phyloP scores from a whole-genome alignment of 352 stramenopile species.

The Phytopythium delawarense region DNA sequence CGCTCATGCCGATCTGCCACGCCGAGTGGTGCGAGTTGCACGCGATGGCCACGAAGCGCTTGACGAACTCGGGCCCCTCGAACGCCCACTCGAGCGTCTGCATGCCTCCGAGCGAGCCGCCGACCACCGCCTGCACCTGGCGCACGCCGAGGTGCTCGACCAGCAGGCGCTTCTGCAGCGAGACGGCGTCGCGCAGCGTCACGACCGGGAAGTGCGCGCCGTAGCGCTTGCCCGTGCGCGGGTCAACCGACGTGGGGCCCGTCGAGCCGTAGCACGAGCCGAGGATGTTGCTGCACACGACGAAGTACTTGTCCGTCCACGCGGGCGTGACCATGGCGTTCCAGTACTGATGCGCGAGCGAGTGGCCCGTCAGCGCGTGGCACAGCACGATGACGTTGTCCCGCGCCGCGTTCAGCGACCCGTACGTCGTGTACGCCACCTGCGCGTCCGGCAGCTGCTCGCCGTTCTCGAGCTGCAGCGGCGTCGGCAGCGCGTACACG shows the following conservation, averaged over 20 bases:
- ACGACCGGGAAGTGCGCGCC: slow-evolving; percentile 89
- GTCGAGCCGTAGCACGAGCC: slow-evolving; percentile 95
- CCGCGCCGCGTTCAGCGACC: slow-evolving; percentile 75
- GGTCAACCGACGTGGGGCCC: slow-evolving; percentile 80
- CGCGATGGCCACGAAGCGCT: slow-evolving; percentile 91
- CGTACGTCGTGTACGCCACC: slow-evolving; percentile 95
- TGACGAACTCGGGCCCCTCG: slow-evolving; percentile 77
- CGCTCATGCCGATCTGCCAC: slow-evolving; percentile 96
- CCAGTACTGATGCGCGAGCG: slow-evolving; percentile 92
- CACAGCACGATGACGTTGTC: slow-evolving; percentile 94
- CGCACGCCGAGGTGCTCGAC: slow-evolving; percentile 85
- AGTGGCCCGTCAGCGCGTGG: slow-evolving; percentile 95
- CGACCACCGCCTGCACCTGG: slow-evolving; percentile 89
- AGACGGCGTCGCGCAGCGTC: slow-evolving; percentile 92
- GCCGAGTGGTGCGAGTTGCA: slow-evolving; percentile 92
- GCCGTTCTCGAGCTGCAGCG: slow-evolving; percentile 62
- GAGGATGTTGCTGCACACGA: slow-evolving; percentile 96
- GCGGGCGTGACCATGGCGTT: slow-evolving; percentile 91
- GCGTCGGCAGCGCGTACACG: slow-evolving; percentile 35
- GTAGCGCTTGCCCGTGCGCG: slow-evolving; percentile 66
- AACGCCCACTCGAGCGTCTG: slow-evolving; percentile 96
- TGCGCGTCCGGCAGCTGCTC: slow-evolving; percentile 58
- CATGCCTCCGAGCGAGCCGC: slow-evolving; percentile 96
- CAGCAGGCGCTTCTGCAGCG: slow-evolving; percentile 87
- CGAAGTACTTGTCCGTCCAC: slow-evolving; percentile 95